Conservation (phyloP, 1,284 basidiomycete genomes). For the Microbotryum violaceum region DNA sequence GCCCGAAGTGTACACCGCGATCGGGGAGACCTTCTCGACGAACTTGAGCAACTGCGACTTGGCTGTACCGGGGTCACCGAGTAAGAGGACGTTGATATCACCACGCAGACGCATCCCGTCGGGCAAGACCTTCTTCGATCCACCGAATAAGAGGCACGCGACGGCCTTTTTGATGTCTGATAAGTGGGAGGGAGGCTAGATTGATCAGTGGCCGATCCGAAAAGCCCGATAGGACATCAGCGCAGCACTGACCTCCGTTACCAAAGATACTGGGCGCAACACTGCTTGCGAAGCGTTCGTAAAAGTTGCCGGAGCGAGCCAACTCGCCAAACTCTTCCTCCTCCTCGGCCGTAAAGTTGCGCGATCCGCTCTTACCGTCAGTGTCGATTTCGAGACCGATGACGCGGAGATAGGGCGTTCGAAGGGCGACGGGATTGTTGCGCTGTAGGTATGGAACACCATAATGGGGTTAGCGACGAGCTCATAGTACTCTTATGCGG, state of each 20-base stretch:
- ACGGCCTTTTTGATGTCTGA: constrained; percentile 99
- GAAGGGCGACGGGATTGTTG: constrained; percentile 65
- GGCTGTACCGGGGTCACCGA: constrained; percentile 96
- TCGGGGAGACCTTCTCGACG: constrained; percentile 96
- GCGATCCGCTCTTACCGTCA: constrained; percentile 53
- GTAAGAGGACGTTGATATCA: constrained; percentile 92
- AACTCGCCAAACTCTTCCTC: constrained; percentile 90
- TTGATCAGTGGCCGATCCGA: background rate
- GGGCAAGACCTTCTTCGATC: constrained; percentile 95
- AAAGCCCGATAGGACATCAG: background rate
- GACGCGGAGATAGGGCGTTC: constrained; percentile 89
- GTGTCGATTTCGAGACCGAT: constrained; percentile 84
- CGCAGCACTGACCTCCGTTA: constrained; percentile 59
- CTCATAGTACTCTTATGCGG: no score
- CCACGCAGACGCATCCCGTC: constrained; percentile 96
- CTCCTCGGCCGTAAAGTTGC: constrained; percentile 83
- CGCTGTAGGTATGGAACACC: constrained; percentile 25
- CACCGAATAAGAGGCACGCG: constrained; percentile 87
- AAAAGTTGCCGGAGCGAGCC: constrained; percentile 80
- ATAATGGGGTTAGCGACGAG: no score
- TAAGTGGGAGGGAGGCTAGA: background rate
- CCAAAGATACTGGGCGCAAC: constrained; percentile 98
- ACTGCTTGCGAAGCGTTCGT: constrained; percentile 86
- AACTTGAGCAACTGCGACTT: constrained; percentile 97
- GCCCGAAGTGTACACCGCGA: constrained; percentile 95